These are phyloP conservation scores for Aspergillus incahuasiensis DNA, from an alignment of 495 filamentous ascomycete species.

Conservation along the genomic window DNA sequence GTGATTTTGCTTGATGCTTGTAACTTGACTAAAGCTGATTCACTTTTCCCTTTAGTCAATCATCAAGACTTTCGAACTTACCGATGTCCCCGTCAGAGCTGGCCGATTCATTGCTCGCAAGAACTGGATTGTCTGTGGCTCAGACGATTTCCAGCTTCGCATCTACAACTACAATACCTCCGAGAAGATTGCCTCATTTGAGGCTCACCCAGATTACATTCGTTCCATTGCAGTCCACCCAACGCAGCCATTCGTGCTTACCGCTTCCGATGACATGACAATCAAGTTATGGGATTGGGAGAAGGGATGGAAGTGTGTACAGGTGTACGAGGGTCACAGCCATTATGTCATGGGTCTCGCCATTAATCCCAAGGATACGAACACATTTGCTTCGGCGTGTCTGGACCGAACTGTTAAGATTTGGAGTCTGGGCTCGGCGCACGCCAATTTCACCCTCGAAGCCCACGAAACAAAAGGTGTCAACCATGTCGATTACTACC, in stretches of 20 bases:
- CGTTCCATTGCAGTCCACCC: constrained; percentile 97
- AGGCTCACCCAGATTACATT: constrained; percentile 99
- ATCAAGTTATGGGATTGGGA: constrained; percentile 99
- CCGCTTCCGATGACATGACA: constrained; percentile 98
- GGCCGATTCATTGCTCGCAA: constrained; percentile 96
- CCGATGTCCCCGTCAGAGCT: constrained; percentile 95
- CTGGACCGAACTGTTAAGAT: constrained; percentile 97
- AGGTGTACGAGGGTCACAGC: constrained; percentile 96
- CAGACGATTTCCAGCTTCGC: constrained; percentile 94
- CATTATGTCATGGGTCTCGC: constrained; percentile 99
- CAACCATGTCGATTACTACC: constrained; percentile 97
- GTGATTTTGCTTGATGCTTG: no score
- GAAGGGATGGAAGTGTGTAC: constrained; percentile 94
- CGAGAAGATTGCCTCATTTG: constrained; percentile 97
- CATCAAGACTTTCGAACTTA: constrained; percentile 98
- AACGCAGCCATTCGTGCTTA: constrained; percentile 91
- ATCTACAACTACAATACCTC: constrained; percentile 99
- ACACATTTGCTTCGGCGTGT: constrained; percentile 96
- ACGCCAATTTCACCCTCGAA: constrained; percentile 92
- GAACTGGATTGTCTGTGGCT: constrained; percentile 99
- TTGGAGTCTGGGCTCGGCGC: constrained; percentile 87
- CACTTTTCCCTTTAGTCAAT: constrained; percentile 53
- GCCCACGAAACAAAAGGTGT: constrained; percentile 98
- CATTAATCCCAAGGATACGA: constrained; percentile 99
- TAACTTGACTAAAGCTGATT: no score